Evolutionary conservation across 2,329 filamentous ascomycete species (phyloP), one percentile per base, ranked within the genome.

Genomic region (Fusarium verrucosum): DNA sequence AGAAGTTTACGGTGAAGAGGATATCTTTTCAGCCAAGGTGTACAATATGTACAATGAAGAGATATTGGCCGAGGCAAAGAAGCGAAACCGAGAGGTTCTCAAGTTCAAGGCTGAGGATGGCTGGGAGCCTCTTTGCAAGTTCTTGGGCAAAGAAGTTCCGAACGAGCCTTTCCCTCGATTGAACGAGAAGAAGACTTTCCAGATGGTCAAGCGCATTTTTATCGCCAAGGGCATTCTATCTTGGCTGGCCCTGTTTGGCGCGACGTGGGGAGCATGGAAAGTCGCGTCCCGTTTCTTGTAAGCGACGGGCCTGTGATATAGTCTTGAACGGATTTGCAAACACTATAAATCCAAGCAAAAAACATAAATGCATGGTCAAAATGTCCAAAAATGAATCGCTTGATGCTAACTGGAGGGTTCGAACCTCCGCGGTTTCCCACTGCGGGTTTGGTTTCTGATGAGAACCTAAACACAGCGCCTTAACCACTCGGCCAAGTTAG

Each of bases 121-220:
- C 1, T 83, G 81, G 80, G 74, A 72, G 32, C 77, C 78, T 10
- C 68, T 83, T 22, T 82, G 80, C 61, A 59, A 73, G 52, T 80
- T 81, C 45, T 11, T 71, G 4, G 58, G 38, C 0, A 62, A 56
- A 9, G 67, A 70, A 0, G n/a, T 70, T 0, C 69, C 65, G 0
- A 11, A 49, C 1, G 47, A 53, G 3, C 65, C 69, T 0, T 71
- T 71, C 19, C 69, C 69, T 1, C 33, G 35, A 13, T 19, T 71
- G 13, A 71, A 71, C 11, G 69, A 71, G 42, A 69, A 55, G 4
- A 58, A 59, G 26, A 52, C 44, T 0, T 68, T 70, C 3, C 35
- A 54, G 7, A 51, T 63, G 3, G 41, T 70, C n/a, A 65, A 33
- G 14, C 22, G 25, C 3, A 46, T 70, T 13, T 56, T 70, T 1